Percentiles rank a stretch among this genome's conserved stretches.
These are phyloP conservation scores for Actinomortierella ambigua DNA, from an alignment of 371 early-diverging fungal genomes.

Conservation along the genomic window DNA sequence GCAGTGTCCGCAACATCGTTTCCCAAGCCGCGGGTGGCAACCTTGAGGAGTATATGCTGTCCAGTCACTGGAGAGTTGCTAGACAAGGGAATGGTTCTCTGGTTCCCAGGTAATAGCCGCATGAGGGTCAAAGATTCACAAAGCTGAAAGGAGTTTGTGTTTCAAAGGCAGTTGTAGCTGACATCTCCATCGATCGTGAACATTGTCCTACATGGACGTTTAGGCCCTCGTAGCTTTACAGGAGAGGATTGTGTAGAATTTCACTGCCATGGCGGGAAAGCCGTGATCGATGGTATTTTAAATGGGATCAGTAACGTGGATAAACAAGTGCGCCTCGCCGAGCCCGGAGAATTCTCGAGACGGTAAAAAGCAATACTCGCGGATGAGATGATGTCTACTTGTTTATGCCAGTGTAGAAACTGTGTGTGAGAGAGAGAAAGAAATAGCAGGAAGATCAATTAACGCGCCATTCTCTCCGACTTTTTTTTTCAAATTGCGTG, in stretches of 20 bases:
- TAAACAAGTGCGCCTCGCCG: slow-evolving; percentile 66
- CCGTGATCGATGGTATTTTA: slow-evolving; percentile 67
- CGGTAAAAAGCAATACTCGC: slow-evolving; percentile 53
- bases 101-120: slow-evolving; percentile 72
- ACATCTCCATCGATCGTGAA: too few species aligned
- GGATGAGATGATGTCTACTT: background rate
- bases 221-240: slow-evolving; percentile 76
- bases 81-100: slow-evolving; percentile 68
- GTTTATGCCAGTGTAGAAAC: too few species aligned
- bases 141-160: background rate
- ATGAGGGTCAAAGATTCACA: too few species aligned
- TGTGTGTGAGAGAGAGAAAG: background rate
- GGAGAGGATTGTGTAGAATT: slow-evolving; percentile 84
- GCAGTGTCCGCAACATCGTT: slow-evolving; percentile 17
- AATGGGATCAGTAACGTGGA: slow-evolving; percentile 55
- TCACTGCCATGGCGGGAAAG: slow-evolving; percentile 81
- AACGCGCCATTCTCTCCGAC: background rate
- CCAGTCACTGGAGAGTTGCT: slow-evolving; percentile 54
- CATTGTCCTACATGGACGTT: background rate
- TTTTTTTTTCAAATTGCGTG: background rate
- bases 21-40: slow-evolving; percentile 55
- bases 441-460: slow-evolving; percentile 14
- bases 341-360: slow-evolving; percentile 79
- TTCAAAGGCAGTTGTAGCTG: too few species aligned
- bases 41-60: slow-evolving; percentile 54